Evolutionary conservation across 306 rosid species (phyloP).

Genomic region (Ochetophila trinervis): DNA sequence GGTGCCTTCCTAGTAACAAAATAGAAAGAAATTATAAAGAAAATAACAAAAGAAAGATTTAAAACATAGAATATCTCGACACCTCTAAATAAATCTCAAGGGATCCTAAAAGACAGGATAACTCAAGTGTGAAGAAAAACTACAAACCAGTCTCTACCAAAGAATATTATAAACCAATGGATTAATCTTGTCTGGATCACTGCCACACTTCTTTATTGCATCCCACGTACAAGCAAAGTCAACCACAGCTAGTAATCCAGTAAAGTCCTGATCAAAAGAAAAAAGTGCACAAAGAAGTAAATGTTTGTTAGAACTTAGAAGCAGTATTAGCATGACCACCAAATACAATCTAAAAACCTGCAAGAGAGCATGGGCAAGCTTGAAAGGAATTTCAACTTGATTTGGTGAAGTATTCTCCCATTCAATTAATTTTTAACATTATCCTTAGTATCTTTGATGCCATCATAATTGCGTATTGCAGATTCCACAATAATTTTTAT

Average conservation of each 20-base stretch:
- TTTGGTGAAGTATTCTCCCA: slow-evolving; percentile 70
- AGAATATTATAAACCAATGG: slow-evolving; percentile 54
- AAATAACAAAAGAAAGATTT: no score
- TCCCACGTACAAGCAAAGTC: slow-evolving; percentile 96
- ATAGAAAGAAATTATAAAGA: no score
- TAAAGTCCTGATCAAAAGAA: slow-evolving; percentile 59
- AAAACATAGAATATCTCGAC: no score
- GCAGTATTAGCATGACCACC: no score
- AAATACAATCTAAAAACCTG: slow-evolving; percentile 43
- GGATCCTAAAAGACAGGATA: no score
- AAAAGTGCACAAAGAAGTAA: background rate
- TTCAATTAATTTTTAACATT: slow-evolving; percentile 84
- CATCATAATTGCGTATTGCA: slow-evolving; percentile 82
- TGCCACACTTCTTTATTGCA: slow-evolving; percentile 88
- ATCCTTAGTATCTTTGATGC: slow-evolving; percentile 75
- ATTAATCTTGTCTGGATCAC: slow-evolving; percentile 84
- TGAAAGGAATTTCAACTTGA: slow-evolving; percentile 93
- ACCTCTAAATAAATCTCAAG: no score
- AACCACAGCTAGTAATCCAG: slow-evolving; percentile 94
- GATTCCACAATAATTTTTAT: slow-evolving; percentile 70
- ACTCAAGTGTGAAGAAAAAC: no score
- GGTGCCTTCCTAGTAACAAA: no score
- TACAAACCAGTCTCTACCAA: background rate
- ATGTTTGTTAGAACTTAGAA: no score
- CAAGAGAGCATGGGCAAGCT: slow-evolving; percentile 90